These are phyloP conservation scores for Lactarius pseudohatsudake DNA, from an alignment of 768 basidiomycete genomes.

Conservation along the genomic window DNA sequence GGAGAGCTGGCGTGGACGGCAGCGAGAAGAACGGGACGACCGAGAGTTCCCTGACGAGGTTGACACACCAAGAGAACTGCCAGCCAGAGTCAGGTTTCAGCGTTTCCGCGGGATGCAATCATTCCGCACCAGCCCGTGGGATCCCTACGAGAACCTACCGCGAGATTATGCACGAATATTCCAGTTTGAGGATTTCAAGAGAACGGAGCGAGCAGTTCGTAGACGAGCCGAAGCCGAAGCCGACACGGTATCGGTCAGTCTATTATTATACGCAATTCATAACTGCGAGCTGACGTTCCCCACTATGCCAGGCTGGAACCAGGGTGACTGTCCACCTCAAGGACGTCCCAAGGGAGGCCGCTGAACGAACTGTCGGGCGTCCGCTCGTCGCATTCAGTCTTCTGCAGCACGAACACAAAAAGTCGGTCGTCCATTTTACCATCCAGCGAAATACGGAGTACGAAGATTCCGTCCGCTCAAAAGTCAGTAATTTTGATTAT, in stretches of 20 bases:
- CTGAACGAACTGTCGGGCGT: conserved; percentile 33
- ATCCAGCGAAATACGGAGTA: conserved; percentile 97
- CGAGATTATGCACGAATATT: conserved; percentile 94
- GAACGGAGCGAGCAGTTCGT: conserved; percentile 72
- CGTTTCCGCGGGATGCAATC: conserved; percentile 89
- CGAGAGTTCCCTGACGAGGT: conserved; percentile 93
- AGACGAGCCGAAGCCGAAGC: conserved; percentile 64
- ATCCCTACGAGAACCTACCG: conserved; percentile 94
- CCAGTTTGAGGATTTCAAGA: conserved; percentile 92
- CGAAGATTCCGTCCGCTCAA: conserved; percentile 82
- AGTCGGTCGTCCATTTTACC: conserved; percentile 87
- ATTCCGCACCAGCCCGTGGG: conserved; percentile 96
- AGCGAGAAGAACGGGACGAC: conserved; percentile 78
- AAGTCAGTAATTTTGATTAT: conserved; percentile 48
- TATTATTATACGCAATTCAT: neutral
- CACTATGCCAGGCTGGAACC: conserved; percentile 63
- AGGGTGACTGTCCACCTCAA: conserved; percentile 77
- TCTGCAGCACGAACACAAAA: conserved; percentile 94
- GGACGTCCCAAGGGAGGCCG: conserved; percentile 67
- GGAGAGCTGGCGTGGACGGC: conserved; percentile 64
- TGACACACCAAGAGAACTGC: conserved; percentile 84
- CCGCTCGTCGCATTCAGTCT: conserved; percentile 78
- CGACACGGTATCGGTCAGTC: conserved; percentile 61
- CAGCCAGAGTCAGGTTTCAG: conserved; percentile 83
- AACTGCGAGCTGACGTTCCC: neutral